Evolutionary conservation across 208 protist genomes (phyloP), one percentile per base, ranked within the genome.

Genomic region (Wallacemonas collosoma): DNA sequence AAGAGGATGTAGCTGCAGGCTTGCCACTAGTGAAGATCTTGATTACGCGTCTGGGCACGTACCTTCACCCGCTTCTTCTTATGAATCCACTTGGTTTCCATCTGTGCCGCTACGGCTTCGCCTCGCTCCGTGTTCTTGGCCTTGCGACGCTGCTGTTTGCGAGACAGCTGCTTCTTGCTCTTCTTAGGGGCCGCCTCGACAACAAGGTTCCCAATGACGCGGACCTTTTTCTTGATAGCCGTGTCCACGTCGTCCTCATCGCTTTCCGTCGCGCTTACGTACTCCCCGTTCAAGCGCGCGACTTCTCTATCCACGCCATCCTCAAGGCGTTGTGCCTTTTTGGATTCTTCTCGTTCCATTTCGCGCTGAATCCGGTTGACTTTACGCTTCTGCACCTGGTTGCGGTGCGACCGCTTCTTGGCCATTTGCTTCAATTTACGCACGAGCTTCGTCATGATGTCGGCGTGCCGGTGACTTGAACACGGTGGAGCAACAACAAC

Each of bases 341-440:
- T 66, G 51, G 76, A 69, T 50, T 82, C 76, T 40, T 81, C 55
- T 2, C 69, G 66, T 60, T 91, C 82, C 48, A 90, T 68, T 54
- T 93, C 86, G 7, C 79, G 82, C 67, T 88, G 77, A 2, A 68
- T 81, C 3, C 89, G 87, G 68, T 93, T 82, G 5, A 82, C 70
- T 75, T 91, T 93, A 40, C 89, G 81, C 75, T 95, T 94, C 79
- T 93, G 88, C n/a, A 96, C 92, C n/a, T 85, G 83, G 54, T 93
- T 94, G 41, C 88, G 82, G 61, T 95, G 92, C 8, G 92, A 78
- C 50, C 89, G 80, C 80, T 94, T 94, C 77, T 95, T 95, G 14
- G 85, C 89, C 88, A 93, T 89, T 77, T 95, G 89, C 80, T 96
- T 94, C 70, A 96, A 80, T 80, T 96, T 96, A 15, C 89, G 81